Conservation (phyloP, 371 early-diverging fungal species). For the Rhizopus stolonifer region DNA sequence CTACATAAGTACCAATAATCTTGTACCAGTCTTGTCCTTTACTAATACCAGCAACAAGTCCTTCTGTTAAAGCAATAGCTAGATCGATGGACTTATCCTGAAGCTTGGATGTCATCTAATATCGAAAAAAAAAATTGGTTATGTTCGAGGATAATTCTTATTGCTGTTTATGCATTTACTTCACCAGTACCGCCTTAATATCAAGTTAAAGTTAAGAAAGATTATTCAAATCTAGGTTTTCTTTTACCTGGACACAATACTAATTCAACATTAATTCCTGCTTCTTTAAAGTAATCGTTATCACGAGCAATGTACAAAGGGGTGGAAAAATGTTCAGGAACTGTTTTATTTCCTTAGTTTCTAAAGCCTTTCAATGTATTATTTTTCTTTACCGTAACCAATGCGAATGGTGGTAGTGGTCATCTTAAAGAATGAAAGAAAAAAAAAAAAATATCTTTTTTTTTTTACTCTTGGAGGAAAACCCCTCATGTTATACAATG, state of each 20-base stretch:
- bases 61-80: constrained; percentile 86
- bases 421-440: constrained; percentile 1
- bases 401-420: constrained; percentile 34
- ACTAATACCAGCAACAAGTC: constrained; percentile 73
- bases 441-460: background rate
- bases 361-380: background rate
- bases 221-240: background rate
- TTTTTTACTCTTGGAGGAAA: no score
- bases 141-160: background rate
- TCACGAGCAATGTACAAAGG: constrained; percentile 73
- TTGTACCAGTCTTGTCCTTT: constrained; percentile 61
- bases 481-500: no score
- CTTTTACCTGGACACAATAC: constrained; percentile 61
- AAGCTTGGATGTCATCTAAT: constrained; percentile 77
- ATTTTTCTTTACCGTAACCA: constrained; percentile 37
- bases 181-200: constrained; percentile 64
- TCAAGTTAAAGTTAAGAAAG: background rate
- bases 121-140: no score
- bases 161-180: constrained; percentile 35
- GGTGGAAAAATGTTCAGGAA: constrained; percentile 88
- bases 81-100: constrained; percentile 70
- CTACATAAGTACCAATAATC: constrained; percentile 77
- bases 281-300: constrained; percentile 56
- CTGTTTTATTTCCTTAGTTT: constrained; percentile 29
- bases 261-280: constrained; percentile 63